phyloP scores from a whole-genome alignment of 192 early-diverging fungal species.

The Coemansia sp. region DNA sequence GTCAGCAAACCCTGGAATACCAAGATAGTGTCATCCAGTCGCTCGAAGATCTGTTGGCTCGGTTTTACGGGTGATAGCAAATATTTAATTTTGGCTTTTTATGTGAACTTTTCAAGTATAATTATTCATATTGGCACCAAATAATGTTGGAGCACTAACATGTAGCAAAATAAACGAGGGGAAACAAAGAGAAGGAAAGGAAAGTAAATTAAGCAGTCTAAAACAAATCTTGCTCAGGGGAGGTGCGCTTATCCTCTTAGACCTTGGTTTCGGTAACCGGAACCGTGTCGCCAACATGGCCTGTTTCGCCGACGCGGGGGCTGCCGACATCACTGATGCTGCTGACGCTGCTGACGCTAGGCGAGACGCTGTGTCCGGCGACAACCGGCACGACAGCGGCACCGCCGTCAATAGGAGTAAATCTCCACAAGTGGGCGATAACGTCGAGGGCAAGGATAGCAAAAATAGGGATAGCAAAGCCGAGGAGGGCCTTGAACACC shows the following conservation, averaged over 20 bases:
- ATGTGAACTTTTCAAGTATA: not conserved
- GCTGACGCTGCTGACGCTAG: conserved; percentile 41
- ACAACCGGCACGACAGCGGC: conserved; percentile 5
- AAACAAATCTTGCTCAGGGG: not conserved
- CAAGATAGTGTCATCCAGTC: conserved; percentile 53
- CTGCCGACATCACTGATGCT: conserved; percentile 31
- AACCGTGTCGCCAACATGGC: conserved; percentile 14
- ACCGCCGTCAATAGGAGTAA: conserved; percentile 7
- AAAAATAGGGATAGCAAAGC: conserved; percentile 51
- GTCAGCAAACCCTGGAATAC: conserved; percentile 52
- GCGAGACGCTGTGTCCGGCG: conserved; percentile 15
- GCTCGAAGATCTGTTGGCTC: conserved; percentile 44
- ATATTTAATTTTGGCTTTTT: conserved; percentile 1
- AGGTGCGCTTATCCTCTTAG: conserved; percentile 12
- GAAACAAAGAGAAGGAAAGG: conserved; percentile 4
- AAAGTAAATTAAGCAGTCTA: not conserved
- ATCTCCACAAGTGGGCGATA: conserved; percentile 42
- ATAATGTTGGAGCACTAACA: not conserved
- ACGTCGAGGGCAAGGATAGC: conserved; percentile 43
- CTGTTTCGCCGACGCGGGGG: conserved; percentile 26
- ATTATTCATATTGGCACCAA: not conserved
- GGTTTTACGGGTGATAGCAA: conserved; percentile 27
- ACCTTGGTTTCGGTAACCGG: conserved; percentile 49
- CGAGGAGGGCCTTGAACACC: conserved; percentile 50
- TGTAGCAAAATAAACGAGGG: not conserved